phyloP scores from a whole-genome alignment of 768 basidiomycete genomes.

The Boletus insuetus region DNA sequence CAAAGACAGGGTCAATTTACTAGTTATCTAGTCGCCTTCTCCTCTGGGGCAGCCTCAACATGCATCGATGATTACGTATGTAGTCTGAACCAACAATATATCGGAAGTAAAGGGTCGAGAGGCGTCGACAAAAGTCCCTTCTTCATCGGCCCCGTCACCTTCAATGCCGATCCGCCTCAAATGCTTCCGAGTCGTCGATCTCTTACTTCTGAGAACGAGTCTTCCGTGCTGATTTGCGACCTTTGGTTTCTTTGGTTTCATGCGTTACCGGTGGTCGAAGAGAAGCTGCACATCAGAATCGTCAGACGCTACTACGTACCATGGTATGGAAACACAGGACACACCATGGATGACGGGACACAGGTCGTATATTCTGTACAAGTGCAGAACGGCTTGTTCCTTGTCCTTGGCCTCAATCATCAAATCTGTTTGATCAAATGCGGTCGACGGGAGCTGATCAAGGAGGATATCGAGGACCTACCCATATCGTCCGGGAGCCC shows the following conservation, averaged over 20 bases:
- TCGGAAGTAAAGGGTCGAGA: neutral
- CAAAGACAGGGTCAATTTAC: too few relatives aligned
- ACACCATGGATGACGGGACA: conserved; percentile 59
- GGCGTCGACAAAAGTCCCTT: neutral
- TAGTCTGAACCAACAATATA: too few relatives aligned
- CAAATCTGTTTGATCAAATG: conserved; percentile 47
- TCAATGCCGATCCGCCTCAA: conserved; percentile 3
- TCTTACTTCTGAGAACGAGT: conserved; percentile 25
- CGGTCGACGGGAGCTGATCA: neutral
- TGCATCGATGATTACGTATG: too few relatives aligned
- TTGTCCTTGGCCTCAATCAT: conserved; percentile 96
- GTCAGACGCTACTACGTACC: neutral
- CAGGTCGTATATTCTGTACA: conserved; percentile 75
- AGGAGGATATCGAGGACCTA: conserved; percentile 21
- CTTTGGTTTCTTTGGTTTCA: conserved; percentile 43
- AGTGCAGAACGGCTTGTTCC: conserved; percentile 88
- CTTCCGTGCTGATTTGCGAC: conserved; percentile 37
- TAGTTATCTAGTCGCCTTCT: too few relatives aligned
- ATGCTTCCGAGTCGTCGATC: conserved; percentile 27
- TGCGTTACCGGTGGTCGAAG: conserved; percentile 43
- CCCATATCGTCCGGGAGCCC: conserved; percentile 70
- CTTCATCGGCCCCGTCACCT: neutral
- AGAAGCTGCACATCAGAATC: conserved; percentile 18
- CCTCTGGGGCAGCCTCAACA: too few relatives aligned
- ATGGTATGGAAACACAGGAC: conserved; percentile 8